Base-by-base conservation (phyloP, 2,329 filamentous ascomycete species). In the Penicillium sp. region DNA sequence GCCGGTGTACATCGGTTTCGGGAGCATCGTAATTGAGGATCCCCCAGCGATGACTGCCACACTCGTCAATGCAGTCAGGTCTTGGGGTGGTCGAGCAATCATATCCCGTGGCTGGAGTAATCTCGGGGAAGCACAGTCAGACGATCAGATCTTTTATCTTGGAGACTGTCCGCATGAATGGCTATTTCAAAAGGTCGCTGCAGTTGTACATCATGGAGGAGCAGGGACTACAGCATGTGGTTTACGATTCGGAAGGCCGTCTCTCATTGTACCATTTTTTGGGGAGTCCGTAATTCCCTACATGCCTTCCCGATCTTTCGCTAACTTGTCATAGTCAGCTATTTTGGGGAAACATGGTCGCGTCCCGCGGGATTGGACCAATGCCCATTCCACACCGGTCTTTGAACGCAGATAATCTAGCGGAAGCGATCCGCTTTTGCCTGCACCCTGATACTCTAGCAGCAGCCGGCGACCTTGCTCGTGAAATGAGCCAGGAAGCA, bases 121-220 rank as follows among this genome's bases (percentile, higher is more conserved):
- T 13, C 64, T 75, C 21, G 68, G 65, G 39, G 67, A 64, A 8
- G 64, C 64, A 28, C 60, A 54, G 17, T 56, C 49, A 17, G 54
- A 54, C 5, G 38, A 51, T 19, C 64, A 69, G 33, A 64, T 78
- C 13, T 75, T 75, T 51, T 74, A 73, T 56, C 60, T 80, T 8
- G 77, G 70, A 2, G 75, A 80, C 47, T 74, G 72, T 33, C 77
- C 77, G 1, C 76, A 79, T 48, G 74, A 79, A 53, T 80, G 77
- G 77, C 66, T 80, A 0, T 80, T 80, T 57, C 70, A 76, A 53
- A 68, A 72, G n/a, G 76, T 80, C 3, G 69, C 74, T 0, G 72
- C 70, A 32, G 77, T 80, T 0, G 70, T 80, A 1, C 77, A 81
- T 53, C 77, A 81, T 48, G 77, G 77, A 33, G 78, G 77, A 24